Base-by-base conservation (phyloP, 2,329 filamentous ascomycete species). In the Pseudopithomyces maydicus region DNA sequence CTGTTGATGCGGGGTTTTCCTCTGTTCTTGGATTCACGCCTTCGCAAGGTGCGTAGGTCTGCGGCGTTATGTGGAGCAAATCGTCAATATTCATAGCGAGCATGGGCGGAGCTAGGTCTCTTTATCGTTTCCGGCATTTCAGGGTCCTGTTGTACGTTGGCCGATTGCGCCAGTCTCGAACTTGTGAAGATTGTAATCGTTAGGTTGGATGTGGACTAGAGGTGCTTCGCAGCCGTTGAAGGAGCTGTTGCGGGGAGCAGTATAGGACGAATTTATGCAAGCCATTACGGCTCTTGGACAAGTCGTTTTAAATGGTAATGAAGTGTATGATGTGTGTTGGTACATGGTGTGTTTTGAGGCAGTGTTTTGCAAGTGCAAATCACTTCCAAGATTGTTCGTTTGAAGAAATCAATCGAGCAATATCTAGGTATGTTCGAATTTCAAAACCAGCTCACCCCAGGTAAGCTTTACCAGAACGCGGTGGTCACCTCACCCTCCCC, bases 11-110 rank as follows among this genome's bases (percentile, higher is more conserved):
- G 65, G 41, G 67, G 62, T 49, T 61, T 63, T 61, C 62, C 59
- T 51, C 62, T 56, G 43, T 46, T 67, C 51, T 59, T 58, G 55
- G 57, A 53, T 62, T 58, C 56, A 57, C 64, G 60, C 63, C 45
- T 44, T 45, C 54, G 61, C 56, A 66, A 57, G 64, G 61, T 62
- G 51, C 55, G 57, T 54, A 48, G 63, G 61, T 54, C 57, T 58
- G 55, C 56, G 72, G 71, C 72, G 72, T 75, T 72, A 57, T 44
- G 12, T 49, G 64, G 69, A 65, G 58, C 59, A 38, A 51, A 62
- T 55, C 63, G 65, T 69, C 65, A 57, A 65, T 58, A 75, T 74
- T 72, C 70, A 69, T 73, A 75, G 72, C 72, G 73, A 74, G 73
- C 73, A 76, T 76, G 65, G 70, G 67, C 61, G 71, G 72, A 73